Percentiles rank a stretch among this genome's conserved stretches.
These are phyloP conservation scores for Sesbania bispinosa DNA, from an alignment of 306 rosid genomes.

Conservation along the genomic window DNA sequence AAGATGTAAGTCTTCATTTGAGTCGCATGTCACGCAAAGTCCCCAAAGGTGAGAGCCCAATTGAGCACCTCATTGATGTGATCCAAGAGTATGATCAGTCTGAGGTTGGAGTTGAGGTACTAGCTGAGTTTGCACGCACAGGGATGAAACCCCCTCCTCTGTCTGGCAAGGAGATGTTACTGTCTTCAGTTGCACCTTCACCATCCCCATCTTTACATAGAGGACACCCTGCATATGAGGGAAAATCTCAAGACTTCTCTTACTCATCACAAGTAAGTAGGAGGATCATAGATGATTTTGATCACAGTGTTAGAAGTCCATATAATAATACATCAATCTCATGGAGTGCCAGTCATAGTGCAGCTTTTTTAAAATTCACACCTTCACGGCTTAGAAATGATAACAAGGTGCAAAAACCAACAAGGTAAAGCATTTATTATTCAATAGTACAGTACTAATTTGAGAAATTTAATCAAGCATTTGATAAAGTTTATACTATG, in stretches of 20 bases:
- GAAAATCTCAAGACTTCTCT: conserved; percentile 35
- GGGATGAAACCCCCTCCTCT: conserved; percentile 62
- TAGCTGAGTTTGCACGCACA: conserved; percentile 64
- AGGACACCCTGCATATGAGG: too few relatives aligned
- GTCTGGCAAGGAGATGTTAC: conserved; percentile 21
- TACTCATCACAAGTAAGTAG: conserved; percentile 34
- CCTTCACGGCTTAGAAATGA: conserved; percentile 47
- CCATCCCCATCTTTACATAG: conserved; percentile 24
- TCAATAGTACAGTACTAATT: too few relatives aligned
- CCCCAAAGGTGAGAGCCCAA: conserved; percentile 62
- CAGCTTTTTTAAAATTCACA: conserved; percentile 48
- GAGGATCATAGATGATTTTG: conserved; percentile 37
- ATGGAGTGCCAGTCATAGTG: conserved; percentile 50
- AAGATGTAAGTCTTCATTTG: conserved; percentile 50
- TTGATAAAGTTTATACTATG: too few relatives aligned
- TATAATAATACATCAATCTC: conserved; percentile 50
- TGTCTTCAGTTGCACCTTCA: conserved; percentile 26
- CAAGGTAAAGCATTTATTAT: conserved; percentile 39
- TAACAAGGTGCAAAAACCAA: conserved; percentile 32
- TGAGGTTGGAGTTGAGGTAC: conserved; percentile 54
- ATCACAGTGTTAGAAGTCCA: conserved; percentile 81
- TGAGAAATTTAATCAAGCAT: too few relatives aligned
- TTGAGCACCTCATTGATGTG: conserved; percentile 74
- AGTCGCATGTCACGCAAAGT: conserved; percentile 57
- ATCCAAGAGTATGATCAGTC: conserved; percentile 70